Base-by-base conservation (phyloP, 768 basidiomycete genomes). In the Paxillus rubicundulus region DNA sequence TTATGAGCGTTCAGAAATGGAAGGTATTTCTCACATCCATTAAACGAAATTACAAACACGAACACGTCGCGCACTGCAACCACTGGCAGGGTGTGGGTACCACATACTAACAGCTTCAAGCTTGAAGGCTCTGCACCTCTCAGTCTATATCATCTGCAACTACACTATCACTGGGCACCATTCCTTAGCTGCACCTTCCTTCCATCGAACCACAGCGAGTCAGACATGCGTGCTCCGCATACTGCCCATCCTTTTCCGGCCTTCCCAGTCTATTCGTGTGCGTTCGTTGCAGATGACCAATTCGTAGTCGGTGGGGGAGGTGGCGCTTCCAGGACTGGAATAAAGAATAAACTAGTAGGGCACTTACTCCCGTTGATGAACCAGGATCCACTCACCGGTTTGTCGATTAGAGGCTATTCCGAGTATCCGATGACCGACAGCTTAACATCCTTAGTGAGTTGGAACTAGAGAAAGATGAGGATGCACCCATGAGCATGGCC, bases 401-500 rank as follows among this genome's bases (percentile, higher is more conserved):
- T 21, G 40, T 50, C 34, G 28, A 45, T 16, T 60, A 93, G 92
- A 79, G 84, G 61, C 70, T 93, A 20, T 92, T 89, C 67, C 73
- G 77, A 43, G 74, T 92, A 49, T 74, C 73, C 14, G 66, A 77
- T 14, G 74, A 81, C 38, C 77, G 80, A 53, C 69, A 73, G 16
- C 66, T 92, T 10, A 72, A 81, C 30, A 70, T 83, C 1, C 65
- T 85, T 21, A 69, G 81, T 59, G 92, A 97, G 67, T 75, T 85
- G 44, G 83, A 91, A 61, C 78, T 99, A 12, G 86, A 82, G 49
- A 79, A 69, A 28, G 87, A 84, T 33, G 95, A 95, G 66, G 97
- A 98, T 70, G 89, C 89, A 5, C 95, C 97, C n/a, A 98, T 94
- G 92, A 96, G 93, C 66, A 86, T 98, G 78, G 85, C 87, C 16